A percentile compares a stretch with the other conserved stretches of the same genome.
Evolutionary conservation across 164 flowering plant genomes (phyloP).

Genomic region (Warburgia ugandensis): DNA sequence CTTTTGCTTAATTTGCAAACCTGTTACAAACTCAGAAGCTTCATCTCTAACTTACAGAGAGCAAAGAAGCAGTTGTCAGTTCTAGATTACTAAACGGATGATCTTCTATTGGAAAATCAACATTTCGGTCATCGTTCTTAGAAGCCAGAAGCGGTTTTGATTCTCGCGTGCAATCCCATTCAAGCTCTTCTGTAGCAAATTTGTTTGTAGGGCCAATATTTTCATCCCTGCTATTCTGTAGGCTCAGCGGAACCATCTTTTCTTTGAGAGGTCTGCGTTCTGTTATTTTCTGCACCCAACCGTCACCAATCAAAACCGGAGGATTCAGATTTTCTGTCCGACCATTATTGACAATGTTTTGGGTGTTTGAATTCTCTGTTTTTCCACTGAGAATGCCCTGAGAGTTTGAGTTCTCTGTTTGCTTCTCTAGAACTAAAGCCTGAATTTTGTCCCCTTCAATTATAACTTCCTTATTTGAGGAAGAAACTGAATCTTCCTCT

Average conservation of each 20-base stretch:
- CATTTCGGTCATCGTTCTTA: constrained; percentile 16
- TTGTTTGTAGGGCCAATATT: constrained; percentile 22
- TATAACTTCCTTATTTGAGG: constrained; percentile 3
- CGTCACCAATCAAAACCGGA: background rate
- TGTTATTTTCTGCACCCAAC: background rate
- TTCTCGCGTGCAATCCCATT: constrained; percentile 20
- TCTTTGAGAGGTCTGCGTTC: constrained; percentile 25
- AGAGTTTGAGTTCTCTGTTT: constrained; percentile 4
- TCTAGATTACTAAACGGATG: constrained; percentile 48
- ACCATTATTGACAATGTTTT: background rate
- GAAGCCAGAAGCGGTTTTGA: constrained; percentile 32
- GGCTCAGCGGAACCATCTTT: constrained; percentile 15
- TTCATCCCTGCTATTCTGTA: background rate
- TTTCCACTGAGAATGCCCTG: background rate
- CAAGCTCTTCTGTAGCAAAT: constrained; percentile 6
- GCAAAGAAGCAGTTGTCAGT: constrained; percentile 35
- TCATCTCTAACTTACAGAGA: constrained; percentile 17
- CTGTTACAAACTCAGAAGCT: no score
- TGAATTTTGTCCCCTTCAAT: constrained; percentile 3
- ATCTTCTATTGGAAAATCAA: constrained; percentile 21
- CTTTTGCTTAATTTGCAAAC: no score
- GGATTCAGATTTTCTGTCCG: background rate
- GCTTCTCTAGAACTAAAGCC: constrained; percentile 1
- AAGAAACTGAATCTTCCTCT: constrained; percentile 17
- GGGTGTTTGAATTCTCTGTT: background rate